These are phyloP conservation scores for Xylariaceae sp. DNA, from an alignment of 2,329 filamentous ascomycete genomes.

Conservation along the genomic window DNA sequence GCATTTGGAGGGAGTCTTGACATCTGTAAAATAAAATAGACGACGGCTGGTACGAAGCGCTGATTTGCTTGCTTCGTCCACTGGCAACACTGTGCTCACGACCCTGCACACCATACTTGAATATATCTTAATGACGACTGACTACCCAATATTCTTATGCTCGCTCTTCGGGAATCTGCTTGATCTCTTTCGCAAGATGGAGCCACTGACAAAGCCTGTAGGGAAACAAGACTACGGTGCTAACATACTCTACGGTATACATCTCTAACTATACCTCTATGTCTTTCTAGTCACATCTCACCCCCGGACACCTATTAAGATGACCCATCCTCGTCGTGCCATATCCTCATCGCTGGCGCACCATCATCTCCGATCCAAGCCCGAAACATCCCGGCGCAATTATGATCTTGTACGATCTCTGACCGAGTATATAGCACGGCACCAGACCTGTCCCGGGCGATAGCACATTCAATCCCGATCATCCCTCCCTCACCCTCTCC, in stretches of 20 bases:
- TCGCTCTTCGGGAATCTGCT: background rate
- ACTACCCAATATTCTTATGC: conserved; percentile 10
- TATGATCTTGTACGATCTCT: conserved; percentile 70
- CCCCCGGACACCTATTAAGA: no score
- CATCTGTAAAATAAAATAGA: conserved; percentile 28
- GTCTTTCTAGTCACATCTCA: background rate
- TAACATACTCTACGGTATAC: no score
- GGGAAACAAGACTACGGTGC: background rate
- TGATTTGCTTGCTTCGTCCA: conserved; percentile 11
- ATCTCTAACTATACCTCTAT: conserved; percentile 9
- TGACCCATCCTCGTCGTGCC: conserved; percentile 42
- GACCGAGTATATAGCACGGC: conserved; percentile 38
- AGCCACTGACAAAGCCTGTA: background rate
- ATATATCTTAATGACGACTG: conserved; percentile 25
- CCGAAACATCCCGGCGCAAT: conserved; percentile 84
- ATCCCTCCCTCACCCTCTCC: conserved; percentile 83
- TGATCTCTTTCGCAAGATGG: background rate
- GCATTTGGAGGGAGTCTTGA: conserved; percentile 22
- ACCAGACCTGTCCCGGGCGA: conserved; percentile 42
- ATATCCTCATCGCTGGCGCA: conserved; percentile 54
- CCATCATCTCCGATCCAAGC: conserved; percentile 68
- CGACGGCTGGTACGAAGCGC: conserved; percentile 14
- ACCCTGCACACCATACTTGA: conserved; percentile 18
- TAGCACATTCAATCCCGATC: conserved; percentile 68
- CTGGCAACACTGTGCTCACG: conserved; percentile 11